Conservation (phyloP, 306 rosid genomes). For the Sechiopsis laciniata region DNA sequence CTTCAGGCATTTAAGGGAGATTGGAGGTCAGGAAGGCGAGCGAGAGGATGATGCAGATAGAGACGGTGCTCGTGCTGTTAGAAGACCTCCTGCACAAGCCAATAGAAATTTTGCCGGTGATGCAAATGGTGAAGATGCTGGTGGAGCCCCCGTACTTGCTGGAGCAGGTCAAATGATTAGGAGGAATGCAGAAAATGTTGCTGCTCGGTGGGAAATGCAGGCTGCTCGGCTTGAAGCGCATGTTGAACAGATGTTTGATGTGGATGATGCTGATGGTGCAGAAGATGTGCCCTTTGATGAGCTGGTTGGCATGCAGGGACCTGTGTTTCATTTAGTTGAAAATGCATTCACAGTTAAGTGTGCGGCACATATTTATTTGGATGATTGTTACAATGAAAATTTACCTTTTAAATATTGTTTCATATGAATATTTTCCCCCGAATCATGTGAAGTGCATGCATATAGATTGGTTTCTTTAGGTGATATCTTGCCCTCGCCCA, state of each 20-base stretch:
- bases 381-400: not conserved
- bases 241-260: slow-evolving; percentile 98
- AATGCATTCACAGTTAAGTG: slow-evolving; percentile 92
- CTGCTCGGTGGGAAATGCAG: slow-evolving; percentile 98
- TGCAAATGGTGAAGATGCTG: slow-evolving; percentile 78
- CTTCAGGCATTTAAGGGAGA: slow-evolving; percentile 93
- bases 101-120: slow-evolving; percentile 73
- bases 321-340: slow-evolving; percentile 97
- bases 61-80: slow-evolving; percentile 83
- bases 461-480: not conserved
- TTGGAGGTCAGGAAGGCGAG: slow-evolving; percentile 93
- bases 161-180: slow-evolving; percentile 92
- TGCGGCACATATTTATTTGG: not conserved
- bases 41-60: slow-evolving; percentile 91
- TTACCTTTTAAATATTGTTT: not conserved
- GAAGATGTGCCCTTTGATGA: slow-evolving; percentile 99
- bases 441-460: not conserved
- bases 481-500: not conserved
- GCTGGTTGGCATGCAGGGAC: slow-evolving; percentile 99
- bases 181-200: slow-evolving; percentile 93
- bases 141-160: slow-evolving; percentile 76
- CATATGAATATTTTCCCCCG: not conserved
- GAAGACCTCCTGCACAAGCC: slow-evolving; percentile 87
- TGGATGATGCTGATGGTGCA: slow-evolving; percentile 98
- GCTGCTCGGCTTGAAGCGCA: slow-evolving; percentile 99